Percentiles rank a stretch among this genome's conserved stretches.
Evolutionary conservation across 352 stramenopile species (phyloP).

Genomic region (Phytophthora ohioensis): DNA sequence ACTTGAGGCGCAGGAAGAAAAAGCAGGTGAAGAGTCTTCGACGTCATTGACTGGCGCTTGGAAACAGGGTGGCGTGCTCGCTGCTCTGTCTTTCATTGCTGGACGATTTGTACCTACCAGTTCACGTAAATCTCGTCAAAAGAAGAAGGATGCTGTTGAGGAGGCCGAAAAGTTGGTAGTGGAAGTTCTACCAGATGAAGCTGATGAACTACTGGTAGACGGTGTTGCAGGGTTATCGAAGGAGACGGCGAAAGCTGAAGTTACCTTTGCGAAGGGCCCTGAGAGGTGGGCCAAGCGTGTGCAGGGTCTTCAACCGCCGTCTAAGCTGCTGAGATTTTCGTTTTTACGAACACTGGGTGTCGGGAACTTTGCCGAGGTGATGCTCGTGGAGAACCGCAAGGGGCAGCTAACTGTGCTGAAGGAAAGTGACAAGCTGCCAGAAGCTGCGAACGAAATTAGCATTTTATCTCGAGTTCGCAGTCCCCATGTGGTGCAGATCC

Average conservation of each 20-base stretch:
- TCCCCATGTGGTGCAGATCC: constrained; percentile 76
- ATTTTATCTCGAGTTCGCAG: constrained; percentile 65
- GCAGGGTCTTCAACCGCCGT: constrained; percentile 50
- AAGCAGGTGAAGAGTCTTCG: background rate
- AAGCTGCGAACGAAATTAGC: constrained; percentile 82
- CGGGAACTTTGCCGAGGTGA: constrained; percentile 82
- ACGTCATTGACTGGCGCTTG: constrained; percentile 37
- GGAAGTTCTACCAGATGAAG: constrained; percentile 36
- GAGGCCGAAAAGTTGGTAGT: constrained; percentile 29
- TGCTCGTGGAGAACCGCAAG: constrained; percentile 66
- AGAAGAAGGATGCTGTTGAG: constrained; percentile 25
- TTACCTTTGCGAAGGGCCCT: constrained; percentile 46
- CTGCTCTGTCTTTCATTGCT: constrained; percentile 51
- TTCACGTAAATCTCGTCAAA: constrained; percentile 5
- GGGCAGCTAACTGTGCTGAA: constrained; percentile 69
- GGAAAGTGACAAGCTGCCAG: constrained; percentile 82
- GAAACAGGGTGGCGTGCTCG: constrained; percentile 55
- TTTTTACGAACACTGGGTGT: constrained; percentile 74
- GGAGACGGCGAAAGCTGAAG: constrained; percentile 31
- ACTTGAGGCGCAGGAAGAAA: constrained; percentile 25
- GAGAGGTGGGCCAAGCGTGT: constrained; percentile 68
- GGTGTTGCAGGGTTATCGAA: constrained; percentile 33
- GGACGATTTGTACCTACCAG: constrained; percentile 36
- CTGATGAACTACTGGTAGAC: constrained; percentile 33
- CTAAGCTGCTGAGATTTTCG: constrained; percentile 67